A percentile compares a stretch with the other conserved stretches of the same genome.
phyloP scores from a whole-genome alignment of 768 basidiomycete genomes.

The Leucocoprinus birnbaumii region DNA sequence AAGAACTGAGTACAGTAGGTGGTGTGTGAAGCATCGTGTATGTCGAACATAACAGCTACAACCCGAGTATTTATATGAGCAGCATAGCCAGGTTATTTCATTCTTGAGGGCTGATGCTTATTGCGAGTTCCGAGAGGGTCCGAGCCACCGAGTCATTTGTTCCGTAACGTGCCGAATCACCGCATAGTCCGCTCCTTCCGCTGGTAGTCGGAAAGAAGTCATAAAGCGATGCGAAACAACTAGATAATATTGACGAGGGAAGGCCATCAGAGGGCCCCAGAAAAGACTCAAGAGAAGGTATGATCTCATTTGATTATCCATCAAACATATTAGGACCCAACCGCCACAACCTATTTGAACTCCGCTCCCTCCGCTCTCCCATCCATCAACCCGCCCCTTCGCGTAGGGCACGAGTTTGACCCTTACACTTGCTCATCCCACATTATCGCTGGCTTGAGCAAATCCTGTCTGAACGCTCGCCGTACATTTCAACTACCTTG shows the following conservation, averaged over 20 bases:
- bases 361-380: no score
- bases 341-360: no score
- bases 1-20: not conserved
- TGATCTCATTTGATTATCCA: no score
- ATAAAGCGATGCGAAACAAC: not conserved
- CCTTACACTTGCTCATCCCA: no score
- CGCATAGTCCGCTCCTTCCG: not conserved
- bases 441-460: no score
- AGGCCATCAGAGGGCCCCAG: no score
- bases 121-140: conserved; percentile 3
- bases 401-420: no score
- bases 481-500: no score
- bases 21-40: conserved; percentile 10
- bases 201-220: not conserved
- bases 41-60: not conserved
- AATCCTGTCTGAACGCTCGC: no score
- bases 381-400: no score
- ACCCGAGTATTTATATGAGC: not conserved
- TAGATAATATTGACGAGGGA: not conserved
- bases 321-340: no score
- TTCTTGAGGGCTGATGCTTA: not conserved
- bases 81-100: not conserved
- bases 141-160: conserved; percentile 2
- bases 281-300: no score
- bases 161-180: conserved; percentile 4